Base-by-base conservation (phyloP, 1,284 basidiomycete species). In the Ceratobasidium sp. region DNA sequence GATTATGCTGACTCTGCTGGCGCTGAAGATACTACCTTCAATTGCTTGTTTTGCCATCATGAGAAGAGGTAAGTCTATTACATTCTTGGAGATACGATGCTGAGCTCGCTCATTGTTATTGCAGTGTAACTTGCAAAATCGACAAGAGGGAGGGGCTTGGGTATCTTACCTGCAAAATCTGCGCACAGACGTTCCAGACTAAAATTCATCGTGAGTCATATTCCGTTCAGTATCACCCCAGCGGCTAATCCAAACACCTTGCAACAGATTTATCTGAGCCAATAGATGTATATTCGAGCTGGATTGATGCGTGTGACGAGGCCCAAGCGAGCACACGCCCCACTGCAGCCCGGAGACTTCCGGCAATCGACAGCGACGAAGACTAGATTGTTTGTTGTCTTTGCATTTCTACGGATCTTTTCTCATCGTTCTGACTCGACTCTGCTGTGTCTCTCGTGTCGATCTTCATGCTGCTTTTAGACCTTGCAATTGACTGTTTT, bases 231-330 rank as follows among this genome's bases (percentile, higher is more conserved):
- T 53, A 47, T 51, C 56, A 59, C 63, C 24, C 44, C 27, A 45
- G 53, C 65, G 79, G 80, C 59, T 80, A 79, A 74, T 79, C 79
- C 48, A 24, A 14, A 78, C 78, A 56, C 78, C 22, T 75, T 79
- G 74, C 77, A 9, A 65, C n/a, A 91, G 93, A 95, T 80, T 85
- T 96, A 62, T 94, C 93, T 0, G 94, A 96, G 79, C 89, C 95
- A 5, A 91, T 96, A 76, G 95, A 96, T 82, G 93, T 96, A 36
- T 96, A 96, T 82, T 94, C 93, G 11, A 92, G 94, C 80, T 96
- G 94, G 94, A 94, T 96, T 78, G 94, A 96, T 82, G 94, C 94
- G 57, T 93, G 93, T 24, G 94, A 96, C 80, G 91, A 93, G 24
- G 94, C 93, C 29, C 91, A 94, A 62, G 75, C 72, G 33, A 66